Evolutionary conservation across 78 protist genomes (phyloP).

Genomic region (Trichosphaerium sp.): DNA sequence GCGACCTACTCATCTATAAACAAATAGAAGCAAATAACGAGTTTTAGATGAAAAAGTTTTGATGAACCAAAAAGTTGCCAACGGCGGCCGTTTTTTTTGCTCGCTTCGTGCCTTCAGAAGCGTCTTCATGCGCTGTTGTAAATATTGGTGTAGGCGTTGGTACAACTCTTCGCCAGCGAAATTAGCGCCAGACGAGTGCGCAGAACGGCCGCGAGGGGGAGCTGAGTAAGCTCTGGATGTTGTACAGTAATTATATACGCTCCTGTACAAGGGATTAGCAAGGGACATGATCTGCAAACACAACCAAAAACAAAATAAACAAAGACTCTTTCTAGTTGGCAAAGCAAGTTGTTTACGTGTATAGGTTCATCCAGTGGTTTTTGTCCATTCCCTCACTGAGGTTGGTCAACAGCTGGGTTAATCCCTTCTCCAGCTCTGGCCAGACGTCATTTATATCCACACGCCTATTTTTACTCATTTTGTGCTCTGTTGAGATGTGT

Average conservation of each 20-base stretch:
- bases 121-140: constrained; percentile 36
- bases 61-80: not conserved
- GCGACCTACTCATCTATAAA: not conserved
- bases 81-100: too few relatives aligned
- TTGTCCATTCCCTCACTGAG: constrained; percentile 21
- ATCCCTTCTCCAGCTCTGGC: constrained; percentile 48
- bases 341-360: constrained; percentile 55
- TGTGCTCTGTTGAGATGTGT: too few relatives aligned
- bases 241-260: constrained; percentile 58
- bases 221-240: constrained; percentile 32
- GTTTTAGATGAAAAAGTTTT: not conserved
- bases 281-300: not conserved
- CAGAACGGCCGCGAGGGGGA: too few relatives aligned
- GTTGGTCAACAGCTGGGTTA: constrained; percentile 24
- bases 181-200: constrained; percentile 39
- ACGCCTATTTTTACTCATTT: too few relatives aligned
- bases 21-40: not conserved
- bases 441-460: constrained; percentile 57
- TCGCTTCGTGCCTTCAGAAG: constrained; percentile 25
- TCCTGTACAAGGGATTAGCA: not conserved
- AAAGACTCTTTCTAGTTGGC: too few relatives aligned
- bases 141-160: constrained; percentile 11
- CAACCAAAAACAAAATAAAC: not conserved
- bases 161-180: constrained; percentile 61
- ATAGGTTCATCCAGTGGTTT: constrained; percentile 45